phyloP scores from a whole-genome alignment of 306 rosid species.

The Rosa rugosa region DNA sequence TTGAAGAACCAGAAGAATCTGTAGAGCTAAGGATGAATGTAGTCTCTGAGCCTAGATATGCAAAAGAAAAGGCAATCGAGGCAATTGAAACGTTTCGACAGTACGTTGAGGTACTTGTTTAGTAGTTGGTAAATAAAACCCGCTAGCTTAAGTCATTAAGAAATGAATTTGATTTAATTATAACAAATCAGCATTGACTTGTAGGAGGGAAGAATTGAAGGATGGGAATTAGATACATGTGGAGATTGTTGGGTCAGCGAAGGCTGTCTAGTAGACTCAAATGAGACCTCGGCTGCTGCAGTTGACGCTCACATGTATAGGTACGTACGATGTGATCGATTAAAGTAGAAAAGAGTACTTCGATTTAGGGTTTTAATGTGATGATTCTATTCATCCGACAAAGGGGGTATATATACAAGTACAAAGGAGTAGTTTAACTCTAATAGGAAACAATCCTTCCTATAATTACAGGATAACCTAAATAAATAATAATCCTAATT shows the following conservation, averaged over 20 bases:
- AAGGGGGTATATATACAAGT: too few species aligned
- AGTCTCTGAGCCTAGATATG: conserved; percentile 61
- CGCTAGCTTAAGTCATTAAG: not conserved
- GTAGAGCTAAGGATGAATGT: conserved; percentile 67
- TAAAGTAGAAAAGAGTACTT: too few species aligned
- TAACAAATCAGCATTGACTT: not conserved
- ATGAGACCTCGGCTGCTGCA: conserved; percentile 56
- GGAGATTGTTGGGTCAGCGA: conserved; percentile 98
- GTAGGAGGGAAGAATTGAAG: conserved; percentile 74
- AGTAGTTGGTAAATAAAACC: not conserved
- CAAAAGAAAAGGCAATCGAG: conserved; percentile 67
- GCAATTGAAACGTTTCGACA: conserved; percentile 62
- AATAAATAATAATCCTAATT: too few species aligned
- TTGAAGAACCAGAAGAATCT: conserved; percentile 75
- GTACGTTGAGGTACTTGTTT: conserved; percentile 57
- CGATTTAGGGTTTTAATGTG: too few species aligned
- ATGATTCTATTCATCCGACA: too few species aligned
- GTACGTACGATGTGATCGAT: conserved; percentile 50
- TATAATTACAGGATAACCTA: too few species aligned
- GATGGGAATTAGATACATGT: conserved; percentile 88
- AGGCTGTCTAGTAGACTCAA: conserved; percentile 75
- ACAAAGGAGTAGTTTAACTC: too few species aligned
- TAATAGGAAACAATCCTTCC: too few species aligned
- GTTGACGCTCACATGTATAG: conserved; percentile 90
- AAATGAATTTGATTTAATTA: not conserved